Percentiles rank a stretch among this genome's conserved stretches.
phyloP scores from a whole-genome alignment of 768 basidiomycete genomes.

The Melanogaster broomeanus region DNA sequence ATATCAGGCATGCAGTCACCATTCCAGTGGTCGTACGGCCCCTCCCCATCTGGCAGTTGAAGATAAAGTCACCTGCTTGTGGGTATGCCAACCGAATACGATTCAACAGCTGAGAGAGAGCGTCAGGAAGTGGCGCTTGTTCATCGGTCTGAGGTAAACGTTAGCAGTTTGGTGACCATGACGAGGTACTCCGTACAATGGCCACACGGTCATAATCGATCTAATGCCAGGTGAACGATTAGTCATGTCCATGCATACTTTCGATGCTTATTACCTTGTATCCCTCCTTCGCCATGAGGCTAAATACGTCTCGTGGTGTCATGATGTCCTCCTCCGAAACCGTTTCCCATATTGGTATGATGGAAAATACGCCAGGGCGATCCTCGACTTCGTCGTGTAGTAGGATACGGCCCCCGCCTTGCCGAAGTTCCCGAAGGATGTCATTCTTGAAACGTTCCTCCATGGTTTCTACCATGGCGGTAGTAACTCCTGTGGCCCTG shows the following conservation, averaged over 20 bases:
- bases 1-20: conserved; percentile 86
- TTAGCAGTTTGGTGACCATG: conserved; percentile 2
- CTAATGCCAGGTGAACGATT: conserved; percentile 33
- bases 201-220: conserved; percentile 89
- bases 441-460: conserved; percentile 87
- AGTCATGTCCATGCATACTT: neutral
- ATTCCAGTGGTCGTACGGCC: conserved; percentile 95
- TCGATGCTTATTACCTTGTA: conserved; percentile 49
- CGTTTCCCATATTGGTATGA: conserved; percentile 94
- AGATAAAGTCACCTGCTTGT: conserved; percentile 76
- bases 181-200: conserved; percentile 56
- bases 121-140: conserved; percentile 90
- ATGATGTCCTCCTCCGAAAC: conserved; percentile 80
- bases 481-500: conserved; percentile 93
- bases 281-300: conserved; percentile 73
- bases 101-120: conserved; percentile 75
- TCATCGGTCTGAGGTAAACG: conserved; percentile 81
- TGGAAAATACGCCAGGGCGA: conserved; percentile 82
- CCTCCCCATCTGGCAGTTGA: conserved; percentile 97
- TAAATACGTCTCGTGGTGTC: conserved; percentile 83
- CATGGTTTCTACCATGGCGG: conserved; percentile 88
- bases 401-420: conserved; percentile 72
- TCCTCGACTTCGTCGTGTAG: conserved; percentile 97
- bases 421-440: conserved; percentile 77
- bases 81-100: conserved; percentile 63